phyloP scores from a whole-genome alignment of 2,329 filamentous ascomycete species.

The Fusarium sp. region DNA sequence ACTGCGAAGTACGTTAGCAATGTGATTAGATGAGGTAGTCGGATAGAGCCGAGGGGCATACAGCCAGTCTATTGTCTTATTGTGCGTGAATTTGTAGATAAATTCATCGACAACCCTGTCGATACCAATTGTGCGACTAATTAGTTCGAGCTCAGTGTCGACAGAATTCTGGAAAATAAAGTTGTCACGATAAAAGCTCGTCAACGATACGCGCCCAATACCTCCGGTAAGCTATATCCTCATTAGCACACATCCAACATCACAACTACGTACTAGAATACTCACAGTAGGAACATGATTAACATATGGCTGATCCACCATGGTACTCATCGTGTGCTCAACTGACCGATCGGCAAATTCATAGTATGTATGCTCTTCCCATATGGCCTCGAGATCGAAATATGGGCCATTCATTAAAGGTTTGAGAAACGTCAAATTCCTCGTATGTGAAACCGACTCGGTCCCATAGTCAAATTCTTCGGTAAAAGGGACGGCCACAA shows the following conservation, averaged over 20 bases:
- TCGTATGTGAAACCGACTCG: slow-evolving; percentile 74
- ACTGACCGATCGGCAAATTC: slow-evolving; percentile 78
- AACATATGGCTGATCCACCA: slow-evolving; percentile 83
- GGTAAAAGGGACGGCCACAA: slow-evolving; percentile 63
- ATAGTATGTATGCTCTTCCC: slow-evolving; percentile 81
- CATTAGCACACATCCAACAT: not conserved
- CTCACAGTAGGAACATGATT: slow-evolving; percentile 79
- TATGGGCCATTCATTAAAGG: slow-evolving; percentile 70
- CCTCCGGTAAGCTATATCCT: slow-evolving; percentile 69
- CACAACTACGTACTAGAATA: not conserved
- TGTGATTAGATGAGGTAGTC: fast-evolving
- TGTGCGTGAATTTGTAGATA: slow-evolving; percentile 73
- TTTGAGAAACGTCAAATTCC: slow-evolving; percentile 74
- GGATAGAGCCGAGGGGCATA: slow-evolving; percentile 53
- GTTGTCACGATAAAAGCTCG: slow-evolving; percentile 76
- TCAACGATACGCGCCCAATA: slow-evolving; percentile 71
- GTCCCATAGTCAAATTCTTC: slow-evolving; percentile 62
- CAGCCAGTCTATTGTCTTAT: slow-evolving; percentile 75
- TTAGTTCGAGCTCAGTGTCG: slow-evolving; percentile 75
- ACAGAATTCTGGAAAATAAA: slow-evolving; percentile 81
- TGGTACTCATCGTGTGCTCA: slow-evolving; percentile 81
- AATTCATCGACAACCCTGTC: slow-evolving; percentile 81
- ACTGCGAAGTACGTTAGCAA: slow-evolving; percentile 25
- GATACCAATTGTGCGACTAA: slow-evolving; percentile 77
- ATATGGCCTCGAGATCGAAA: slow-evolving; percentile 81